Conservation (phyloP, 345 rosid genomes). For the Eutrema yunnanense region DNA sequence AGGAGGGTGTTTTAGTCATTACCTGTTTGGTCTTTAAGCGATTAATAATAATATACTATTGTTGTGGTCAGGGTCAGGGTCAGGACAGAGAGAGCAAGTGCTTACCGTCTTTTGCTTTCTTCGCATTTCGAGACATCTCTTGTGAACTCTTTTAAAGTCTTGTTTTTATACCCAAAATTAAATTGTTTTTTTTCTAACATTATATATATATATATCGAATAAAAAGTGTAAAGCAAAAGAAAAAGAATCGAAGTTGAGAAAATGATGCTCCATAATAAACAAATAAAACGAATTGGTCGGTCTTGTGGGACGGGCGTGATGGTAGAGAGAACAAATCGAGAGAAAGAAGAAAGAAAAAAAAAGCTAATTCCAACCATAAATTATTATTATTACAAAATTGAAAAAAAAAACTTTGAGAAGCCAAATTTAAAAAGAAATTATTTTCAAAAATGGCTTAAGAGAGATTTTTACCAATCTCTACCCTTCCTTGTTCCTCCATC, state of each 20-base stretch:
- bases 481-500: conserved; percentile 22
- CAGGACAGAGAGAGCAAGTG: conserved; percentile 32
- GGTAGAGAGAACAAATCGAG: conserved; percentile 14
- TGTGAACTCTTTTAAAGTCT: conserved; percentile 19
- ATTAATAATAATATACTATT: background rate
- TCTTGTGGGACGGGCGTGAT: conserved; percentile 32
- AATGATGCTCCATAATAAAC: conserved; percentile 8
- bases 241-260: conserved; percentile 20
- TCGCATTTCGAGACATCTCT: conserved; percentile 31
- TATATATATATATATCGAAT: background rate
- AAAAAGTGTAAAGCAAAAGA: conserved; percentile 18
- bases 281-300: conserved; percentile 20
- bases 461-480: background rate
- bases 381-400: background rate
- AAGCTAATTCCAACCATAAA: conserved; percentile 25
- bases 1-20: conserved; percentile 24
- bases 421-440: background rate
- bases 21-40: background rate
- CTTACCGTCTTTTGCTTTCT: conserved; percentile 21
- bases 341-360: background rate
- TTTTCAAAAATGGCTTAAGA: background rate
- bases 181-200: background rate
- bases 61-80: conserved; percentile 35
- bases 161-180: background rate
- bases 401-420: background rate